Base-by-base conservation (phyloP, 1,139 yeast species). In the Saccharomyces uvarum region DNA sequence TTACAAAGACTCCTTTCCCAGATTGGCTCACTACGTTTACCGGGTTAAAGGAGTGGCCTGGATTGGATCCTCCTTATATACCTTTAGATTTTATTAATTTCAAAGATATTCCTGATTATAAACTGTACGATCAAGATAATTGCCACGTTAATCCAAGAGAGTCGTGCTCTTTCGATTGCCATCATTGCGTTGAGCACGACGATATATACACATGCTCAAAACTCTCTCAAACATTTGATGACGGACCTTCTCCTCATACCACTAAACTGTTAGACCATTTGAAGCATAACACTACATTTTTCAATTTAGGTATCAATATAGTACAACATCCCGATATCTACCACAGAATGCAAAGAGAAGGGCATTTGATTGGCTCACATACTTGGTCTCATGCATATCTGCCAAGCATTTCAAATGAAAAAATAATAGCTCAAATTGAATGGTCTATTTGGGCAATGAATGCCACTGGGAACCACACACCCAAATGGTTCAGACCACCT, bases 401-500 rank as follows among this genome's bases (percentile, higher is more conserved):
- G 58, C 97, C 98, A 1, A 73, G 83, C 1, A 75, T 91, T 56
- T 70, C 82, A 16, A 89, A 89, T 67, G 93, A 88, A 69, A 80
- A 88, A 59, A 81, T 91, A 21, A 83, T 87, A 56, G 96, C 97
- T 0, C 97, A 91, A 69, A 73, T 91, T 50, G 85, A 91, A 71
- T 91, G 98, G 99, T 86, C 95, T 1, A 83, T 90, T 42, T 91
- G 98, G 98, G 97, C 97, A 4, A 88, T 90, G 95, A 90, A 93
- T 72, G 97, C 97, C 2, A 90, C 98, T 0, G 87, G 89, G 0
- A 77, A 84, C 24, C 93, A 90, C 64, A 69, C 88, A n/a, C 98
- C 98, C 13, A 85, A 86, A 64, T 93, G 93, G 86, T 91, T 88
- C 70, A 77, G 99, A 58, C 99, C 99, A 0, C 99, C 99, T 0